Evolutionary conservation across 2,329 filamentous ascomycete genomes (phyloP).

Genomic region (Alternaria postmessia): DNA sequence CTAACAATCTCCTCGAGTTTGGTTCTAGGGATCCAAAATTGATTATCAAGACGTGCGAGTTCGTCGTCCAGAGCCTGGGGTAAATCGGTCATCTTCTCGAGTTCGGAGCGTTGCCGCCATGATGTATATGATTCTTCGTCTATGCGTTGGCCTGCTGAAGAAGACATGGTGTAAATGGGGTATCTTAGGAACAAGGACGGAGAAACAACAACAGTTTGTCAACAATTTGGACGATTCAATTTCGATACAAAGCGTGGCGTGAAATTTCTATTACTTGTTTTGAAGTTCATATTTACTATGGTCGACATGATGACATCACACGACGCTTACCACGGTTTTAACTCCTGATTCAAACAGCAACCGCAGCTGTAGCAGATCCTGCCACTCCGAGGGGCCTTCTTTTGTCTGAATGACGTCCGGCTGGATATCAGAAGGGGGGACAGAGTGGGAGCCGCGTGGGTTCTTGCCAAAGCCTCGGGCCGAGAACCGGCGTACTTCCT

Average conservation of each 20-base stretch:
- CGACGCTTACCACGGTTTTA: background rate
- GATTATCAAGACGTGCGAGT: conserved; percentile 28
- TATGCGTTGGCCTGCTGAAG: conserved; percentile 19
- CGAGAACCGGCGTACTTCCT: background rate
- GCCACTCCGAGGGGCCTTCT: conserved; percentile 17
- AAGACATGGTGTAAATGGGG: conserved; percentile 16
- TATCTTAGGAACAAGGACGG: background rate
- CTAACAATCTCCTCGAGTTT: conserved; percentile 36
- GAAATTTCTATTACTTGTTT: background rate
- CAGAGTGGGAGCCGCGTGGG: conserved; percentile 7
- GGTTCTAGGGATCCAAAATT: conserved; percentile 32
- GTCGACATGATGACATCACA: conserved; percentile 30
- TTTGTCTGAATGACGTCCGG: conserved; percentile 15
- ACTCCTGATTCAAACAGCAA: conserved; percentile 3
- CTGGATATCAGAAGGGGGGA: conserved; percentile 6
- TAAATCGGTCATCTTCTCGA: conserved; percentile 27
- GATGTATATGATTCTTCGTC: conserved; percentile 21
- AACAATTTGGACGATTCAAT: background rate
- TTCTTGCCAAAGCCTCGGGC: conserved; percentile 1
- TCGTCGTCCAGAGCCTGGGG: conserved; percentile 30
- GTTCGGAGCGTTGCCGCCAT: conserved; percentile 31
- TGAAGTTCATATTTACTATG: background rate
- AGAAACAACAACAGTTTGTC: background rate
- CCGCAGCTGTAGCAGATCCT: background rate
- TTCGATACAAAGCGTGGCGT: background rate